These are phyloP conservation scores for Brassica napus DNA, from an alignment of 345 rosid species.

Conservation along the genomic window Da-Ae NC_063444.1:2700501-2701000, in stretches of 20 bases:
- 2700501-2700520: conserved; percentile 21
- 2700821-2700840: background rate
- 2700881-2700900: conserved; percentile 90
- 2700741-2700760: conserved; percentile 75
- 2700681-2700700: conserved; percentile 56
- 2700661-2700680: conserved; percentile 33
- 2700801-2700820: conserved; percentile 50
- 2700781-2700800: conserved; percentile 70
- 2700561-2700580: conserved; percentile 20
- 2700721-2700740: conserved; percentile 63
- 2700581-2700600: conserved; percentile 9
- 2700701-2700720: conserved; percentile 79
- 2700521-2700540: background rate
- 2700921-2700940: conserved; percentile 66
- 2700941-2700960: conserved; percentile 90
- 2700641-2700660: conserved; percentile 18
- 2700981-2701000: too few relatives aligned
- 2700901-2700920: conserved; percentile 85
- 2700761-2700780: conserved; percentile 84
- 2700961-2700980: conserved; percentile 70
- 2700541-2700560: too few relatives aligned
- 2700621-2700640: conserved; percentile 28
- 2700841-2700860: background rate
- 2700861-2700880: conserved; percentile 35
- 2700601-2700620: conserved; percentile 32